Base-by-base conservation (phyloP, 2,329 filamentous ascomycete genomes). In the Colletotrichum destructivum region DNA sequence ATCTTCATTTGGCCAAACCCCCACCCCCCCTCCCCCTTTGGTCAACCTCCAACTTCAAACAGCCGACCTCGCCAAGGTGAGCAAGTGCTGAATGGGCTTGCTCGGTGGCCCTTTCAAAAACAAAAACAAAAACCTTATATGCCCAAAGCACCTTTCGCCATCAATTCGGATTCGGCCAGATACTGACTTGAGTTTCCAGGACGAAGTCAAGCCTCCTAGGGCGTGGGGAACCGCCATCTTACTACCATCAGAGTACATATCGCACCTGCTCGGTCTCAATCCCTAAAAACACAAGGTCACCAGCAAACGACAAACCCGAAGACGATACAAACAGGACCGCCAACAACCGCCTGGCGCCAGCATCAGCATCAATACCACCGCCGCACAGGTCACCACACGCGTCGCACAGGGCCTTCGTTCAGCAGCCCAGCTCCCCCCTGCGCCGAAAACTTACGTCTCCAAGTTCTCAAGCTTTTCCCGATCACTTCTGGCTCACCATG, bases 401-500 rank as follows among this genome's bases (percentile, higher is more conserved):
- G 18, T 40, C 68, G 63, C 64, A 68, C 64, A 59, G 64, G 44
- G 57, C 46, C 31, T 42, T 40, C 46, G 15, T 42, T 40, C 46
- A 42, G 46, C 55, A 61, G 40, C 44, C 40, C 54, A 47, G 46
- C 12, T 21, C 35, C 31, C 35, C 35, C 46, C n/a, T 40, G 26
- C 46, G 26, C 46, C 46, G 26, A 40, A 52, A 46, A 8, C 26
- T n/a, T 35, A 49, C 21, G 60, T 13, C 60, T 18, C 46, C 31
- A 26, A 42, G n/a, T 52, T 11, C 46, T 31, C 31, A 52, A 18
- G 46, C 35, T 51, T 38, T 38, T 51, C n/a, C n/a, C 8, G 18
- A 31, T 13, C 52, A 44, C 38, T 62, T 26, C 23, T 16, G 51
- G 68, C 73, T 74, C 76, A 81, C 70, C 73, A 88, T 88, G 87